A percentile compares a stretch with the other conserved stretches of the same genome.
Evolutionary conservation across 768 basidiomycete genomes (phyloP).

Genomic region (Auricularia heimuer): DNA sequence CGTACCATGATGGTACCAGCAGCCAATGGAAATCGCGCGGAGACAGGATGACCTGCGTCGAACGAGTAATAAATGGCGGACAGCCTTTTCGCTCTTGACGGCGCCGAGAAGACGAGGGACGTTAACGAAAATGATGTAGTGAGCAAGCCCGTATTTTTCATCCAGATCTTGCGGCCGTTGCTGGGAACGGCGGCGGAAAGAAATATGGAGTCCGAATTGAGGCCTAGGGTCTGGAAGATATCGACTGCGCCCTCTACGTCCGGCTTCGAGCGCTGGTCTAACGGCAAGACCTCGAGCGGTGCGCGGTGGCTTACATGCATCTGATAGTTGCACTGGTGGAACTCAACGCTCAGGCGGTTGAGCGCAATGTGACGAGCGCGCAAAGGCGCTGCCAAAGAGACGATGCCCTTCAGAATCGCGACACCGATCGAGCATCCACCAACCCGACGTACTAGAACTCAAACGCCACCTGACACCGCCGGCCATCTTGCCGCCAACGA

Average conservation of each 20-base stretch:
- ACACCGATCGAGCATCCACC: slow-evolving; percentile 97
- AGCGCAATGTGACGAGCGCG: slow-evolving; percentile 95
- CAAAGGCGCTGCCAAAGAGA: slow-evolving; percentile 89
- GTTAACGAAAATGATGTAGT: slow-evolving; percentile 98
- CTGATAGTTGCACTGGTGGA: slow-evolving; percentile 97
- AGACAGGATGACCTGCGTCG: slow-evolving; percentile 96
- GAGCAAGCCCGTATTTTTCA: slow-evolving; percentile 94
- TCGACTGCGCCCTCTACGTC: slow-evolving; percentile 97
- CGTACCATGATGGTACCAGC: too few species aligned
- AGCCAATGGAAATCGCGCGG: slow-evolving; percentile 79
- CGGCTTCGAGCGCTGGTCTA: slow-evolving; percentile 98
- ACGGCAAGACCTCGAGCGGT: slow-evolving; percentile 95
- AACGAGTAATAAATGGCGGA: slow-evolving; percentile 89
- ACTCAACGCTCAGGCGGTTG: slow-evolving; percentile 90
- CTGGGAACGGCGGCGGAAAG: slow-evolving; percentile 98
- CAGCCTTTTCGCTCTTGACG: slow-evolving; percentile 97
- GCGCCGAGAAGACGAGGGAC: slow-evolving; percentile 92
- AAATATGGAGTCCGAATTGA: slow-evolving; percentile 97
- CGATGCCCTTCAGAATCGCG: slow-evolving; percentile 89
- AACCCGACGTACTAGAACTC: slow-evolving; percentile 98
- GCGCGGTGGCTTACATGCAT: slow-evolving; percentile 92
- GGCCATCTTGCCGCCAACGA: slow-evolving; percentile 95
- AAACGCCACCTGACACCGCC: slow-evolving; percentile 99
- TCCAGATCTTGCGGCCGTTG: slow-evolving; percentile 98
- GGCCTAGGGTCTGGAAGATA: slow-evolving; percentile 87